phyloP scores from a whole-genome alignment of 768 basidiomycete genomes.

The Cystofilobasidium capitatum region DNA sequence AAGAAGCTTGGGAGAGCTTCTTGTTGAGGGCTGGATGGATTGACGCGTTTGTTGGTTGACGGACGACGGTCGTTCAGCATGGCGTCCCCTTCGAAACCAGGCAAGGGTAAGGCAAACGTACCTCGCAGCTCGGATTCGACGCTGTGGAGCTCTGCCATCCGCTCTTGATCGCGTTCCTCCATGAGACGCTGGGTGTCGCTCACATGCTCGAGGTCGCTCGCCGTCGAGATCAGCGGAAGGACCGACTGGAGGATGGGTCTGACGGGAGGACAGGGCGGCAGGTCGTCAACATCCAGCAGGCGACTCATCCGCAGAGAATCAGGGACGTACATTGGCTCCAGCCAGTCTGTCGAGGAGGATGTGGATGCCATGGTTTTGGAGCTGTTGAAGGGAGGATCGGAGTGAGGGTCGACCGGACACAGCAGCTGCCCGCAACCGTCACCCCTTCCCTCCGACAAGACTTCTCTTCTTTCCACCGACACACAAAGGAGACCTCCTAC shows the following conservation, averaged over 20 bases:
- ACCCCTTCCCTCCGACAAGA: neutral
- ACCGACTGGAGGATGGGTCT: constrained; percentile 23
- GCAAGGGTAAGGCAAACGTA: neutral
- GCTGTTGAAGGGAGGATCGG: neutral
- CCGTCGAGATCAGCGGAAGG: constrained; percentile 14
- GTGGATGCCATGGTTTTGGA: neutral
- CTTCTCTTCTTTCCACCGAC: too few relatives aligned
- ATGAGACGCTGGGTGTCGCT: constrained; percentile 17
- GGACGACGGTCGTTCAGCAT: neutral
- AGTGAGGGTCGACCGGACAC: neutral
- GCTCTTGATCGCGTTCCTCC: constrained; percentile 13
- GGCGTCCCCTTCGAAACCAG: neutral
- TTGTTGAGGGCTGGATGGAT: neutral
- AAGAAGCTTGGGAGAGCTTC: constrained; percentile 4
- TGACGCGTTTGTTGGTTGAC: constrained; percentile 4
- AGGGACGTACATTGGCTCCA: neutral
- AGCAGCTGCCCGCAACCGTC: neutral
- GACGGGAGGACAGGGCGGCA: neutral
- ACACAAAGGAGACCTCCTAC: too few relatives aligned
- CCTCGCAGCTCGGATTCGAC: constrained; percentile 16
- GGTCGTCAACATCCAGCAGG: too few relatives aligned
- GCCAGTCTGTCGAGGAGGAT: neutral
- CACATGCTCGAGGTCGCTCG: constrained; percentile 10
- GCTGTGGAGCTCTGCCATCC: constrained; percentile 11
- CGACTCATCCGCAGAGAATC: too few relatives aligned